Evolutionary conservation across 1,284 basidiomycete species (phyloP), one percentile per base, ranked within the genome.

Genomic region (Leucoagaricus sp.): DNA sequence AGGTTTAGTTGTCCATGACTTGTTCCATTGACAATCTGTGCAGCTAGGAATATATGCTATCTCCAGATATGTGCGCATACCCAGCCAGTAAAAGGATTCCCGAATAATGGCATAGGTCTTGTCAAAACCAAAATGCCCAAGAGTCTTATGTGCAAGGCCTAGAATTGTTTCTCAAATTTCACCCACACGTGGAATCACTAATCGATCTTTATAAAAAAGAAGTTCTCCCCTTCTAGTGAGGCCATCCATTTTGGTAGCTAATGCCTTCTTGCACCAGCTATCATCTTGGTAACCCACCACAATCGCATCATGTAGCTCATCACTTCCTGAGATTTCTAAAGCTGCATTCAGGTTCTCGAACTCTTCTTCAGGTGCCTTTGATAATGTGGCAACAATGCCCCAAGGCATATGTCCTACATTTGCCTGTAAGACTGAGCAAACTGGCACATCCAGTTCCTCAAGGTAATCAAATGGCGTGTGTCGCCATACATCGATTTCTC

Each of bases 21-120:
- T 78, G 34, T 71, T 71, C 0, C 58, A 50, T 51, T 74, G 68
- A 38, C 75, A 77, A 2, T 65, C 61, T 0, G 61, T 53, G 56
- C 78, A 81, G 0, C 66, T 54, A 0, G 67, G 64, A 0, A 71
- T 63, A 23, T 76, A 72, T 0, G 42, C 44, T 4, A 55, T 21
- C 25, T 70, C 65, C 0, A 76, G 62, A 23, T 75, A 69, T 0
- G 33, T 19, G 0, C 63, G n/a, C 74, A 79, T 78, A n/a, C 67
- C 61, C 0, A 72, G 75, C 77, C 76, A 80, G 60, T 75, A 78
- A 49, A 70, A 79, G 0, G 66, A 64, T 3, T 60, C 49, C 0
- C 62, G 58, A 0, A 77, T 59, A 0, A 63, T 34, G 0, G 54
- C 62, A 49, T 76, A 75, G 13, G 64, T 64, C 50, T 77, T 78